Percentiles rank a stretch among this genome's conserved stretches.
phyloP scores from a whole-genome alignment of 805 yeast species.

The Saitoella complicata region DNA sequence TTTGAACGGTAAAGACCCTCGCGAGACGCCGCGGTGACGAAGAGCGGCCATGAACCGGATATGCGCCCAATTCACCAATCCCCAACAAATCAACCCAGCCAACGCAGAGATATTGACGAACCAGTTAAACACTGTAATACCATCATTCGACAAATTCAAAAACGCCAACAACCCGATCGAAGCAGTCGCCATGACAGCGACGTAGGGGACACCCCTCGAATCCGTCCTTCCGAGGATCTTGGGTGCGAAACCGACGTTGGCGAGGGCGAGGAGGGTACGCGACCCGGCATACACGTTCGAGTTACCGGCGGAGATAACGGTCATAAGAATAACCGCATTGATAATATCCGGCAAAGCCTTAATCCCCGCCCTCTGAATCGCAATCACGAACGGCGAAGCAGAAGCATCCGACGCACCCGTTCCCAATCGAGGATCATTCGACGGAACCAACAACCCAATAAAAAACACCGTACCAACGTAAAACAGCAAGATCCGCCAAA shows the following conservation, averaged over 20 bases:
- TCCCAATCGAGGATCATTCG: slow-evolving; percentile 30
- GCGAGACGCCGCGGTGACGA: too few relatives aligned
- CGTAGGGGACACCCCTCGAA: slow-evolving; percentile 53
- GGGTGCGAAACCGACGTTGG: slow-evolving; percentile 62
- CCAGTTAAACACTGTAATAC: slow-evolving; percentile 56
- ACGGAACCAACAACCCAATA: slow-evolving; percentile 62
- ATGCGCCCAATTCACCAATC: slow-evolving; percentile 40
- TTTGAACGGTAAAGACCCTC: slow-evolving; percentile 31
- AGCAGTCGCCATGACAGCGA: slow-evolving; percentile 34
- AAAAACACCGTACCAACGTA: slow-evolving; percentile 43
- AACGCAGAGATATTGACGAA: slow-evolving; percentile 54
- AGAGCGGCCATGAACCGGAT: slow-evolving; percentile 40
- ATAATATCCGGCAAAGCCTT: slow-evolving; percentile 52
- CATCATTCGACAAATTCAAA: slow-evolving; percentile 35
- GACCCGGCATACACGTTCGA: slow-evolving; percentile 7
- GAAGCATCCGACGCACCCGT: slow-evolving; percentile 39
- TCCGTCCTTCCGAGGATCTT: slow-evolving; percentile 43
- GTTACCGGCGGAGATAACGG: slow-evolving; percentile 49
- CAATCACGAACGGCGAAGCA: slow-evolving; percentile 62
- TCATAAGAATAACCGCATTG: slow-evolving; percentile 53
- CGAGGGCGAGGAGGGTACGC: slow-evolving; percentile 50
- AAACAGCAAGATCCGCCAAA: slow-evolving; percentile 63
- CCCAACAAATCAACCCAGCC: slow-evolving; percentile 48
- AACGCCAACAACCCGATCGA: slow-evolving; percentile 28
- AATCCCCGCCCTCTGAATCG: slow-evolving; percentile 50